phyloP scores from a whole-genome alignment of 768 basidiomycete species.

The Lentinula raphanica region DNA sequence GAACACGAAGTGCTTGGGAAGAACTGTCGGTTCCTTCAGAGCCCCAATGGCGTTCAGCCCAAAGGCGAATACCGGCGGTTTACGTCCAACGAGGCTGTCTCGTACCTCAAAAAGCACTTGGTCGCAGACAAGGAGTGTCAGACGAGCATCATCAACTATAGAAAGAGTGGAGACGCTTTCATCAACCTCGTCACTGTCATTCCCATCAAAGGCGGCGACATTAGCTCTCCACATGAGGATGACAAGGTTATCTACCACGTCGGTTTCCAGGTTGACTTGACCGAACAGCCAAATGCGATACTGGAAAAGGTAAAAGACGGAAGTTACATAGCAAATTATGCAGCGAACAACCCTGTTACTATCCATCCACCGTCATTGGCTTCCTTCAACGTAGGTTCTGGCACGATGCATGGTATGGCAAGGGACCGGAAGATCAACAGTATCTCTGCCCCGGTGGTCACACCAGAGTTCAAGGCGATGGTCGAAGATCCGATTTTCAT shows the following conservation, averaged over 20 bases:
- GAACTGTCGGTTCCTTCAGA: conserved; percentile 90
- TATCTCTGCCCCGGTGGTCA: conserved; percentile 33
- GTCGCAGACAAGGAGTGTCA: conserved; percentile 83
- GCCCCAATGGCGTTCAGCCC: conserved; percentile 49
- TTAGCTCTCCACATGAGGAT: conserved; percentile 42
- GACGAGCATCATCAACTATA: conserved; percentile 81
- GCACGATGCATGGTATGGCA: neutral
- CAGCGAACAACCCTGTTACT: conserved; percentile 8
- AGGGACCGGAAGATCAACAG: conserved; percentile 28
- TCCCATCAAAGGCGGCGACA: conserved; percentile 66
- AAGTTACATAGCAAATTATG: conserved; percentile 66
- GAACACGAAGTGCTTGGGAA: conserved; percentile 77
- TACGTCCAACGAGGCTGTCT: conserved; percentile 58
- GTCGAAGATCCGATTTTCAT: conserved; percentile 44
- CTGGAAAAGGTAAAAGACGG: conserved; percentile 76
- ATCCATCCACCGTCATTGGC: neutral
- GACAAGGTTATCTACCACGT: conserved; percentile 82
- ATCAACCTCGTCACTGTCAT: conserved; percentile 91
- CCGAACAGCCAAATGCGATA: conserved; percentile 80
- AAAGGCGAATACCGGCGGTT: conserved; percentile 44
- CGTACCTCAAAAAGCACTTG: conserved; percentile 59
- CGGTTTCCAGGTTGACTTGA: conserved; percentile 94
- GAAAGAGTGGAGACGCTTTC: conserved; percentile 79
- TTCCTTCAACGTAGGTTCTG: neutral
- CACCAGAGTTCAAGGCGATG: conserved; percentile 47